Evolutionary conservation across 1,284 basidiomycete species (phyloP).

Genomic region (Sanguinoderma infundibulare): DNA sequence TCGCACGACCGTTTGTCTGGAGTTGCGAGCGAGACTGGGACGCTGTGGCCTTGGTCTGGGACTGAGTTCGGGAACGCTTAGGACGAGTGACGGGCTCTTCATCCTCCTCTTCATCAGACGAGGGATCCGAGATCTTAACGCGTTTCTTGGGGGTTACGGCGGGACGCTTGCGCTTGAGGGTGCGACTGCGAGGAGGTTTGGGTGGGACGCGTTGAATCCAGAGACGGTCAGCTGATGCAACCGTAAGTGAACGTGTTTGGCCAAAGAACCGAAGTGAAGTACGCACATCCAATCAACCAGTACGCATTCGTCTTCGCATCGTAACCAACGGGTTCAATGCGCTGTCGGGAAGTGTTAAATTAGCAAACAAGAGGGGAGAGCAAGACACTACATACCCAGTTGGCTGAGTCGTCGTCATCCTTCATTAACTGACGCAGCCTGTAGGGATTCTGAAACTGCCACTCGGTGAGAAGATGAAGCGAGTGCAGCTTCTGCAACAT

Average conservation of each 20-base stretch:
- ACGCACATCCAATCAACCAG: slow-evolving; percentile 83
- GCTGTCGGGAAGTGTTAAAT: slow-evolving; percentile 44
- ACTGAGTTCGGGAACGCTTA: slow-evolving; percentile 33
- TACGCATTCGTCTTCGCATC: slow-evolving; percentile 84
- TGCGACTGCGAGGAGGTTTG: slow-evolving; percentile 46
- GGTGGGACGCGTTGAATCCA: slow-evolving; percentile 83
- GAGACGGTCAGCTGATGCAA: slow-evolving; percentile 67
- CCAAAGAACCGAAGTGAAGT: neutral
- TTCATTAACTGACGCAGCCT: slow-evolving; percentile 74
- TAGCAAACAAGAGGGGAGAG: neutral
- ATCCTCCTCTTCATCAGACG: slow-evolving; percentile 24
- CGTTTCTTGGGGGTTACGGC: slow-evolving; percentile 24
- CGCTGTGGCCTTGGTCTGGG: neutral
- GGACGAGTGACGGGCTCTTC: slow-evolving; percentile 27
- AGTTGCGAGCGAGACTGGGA: neutral
- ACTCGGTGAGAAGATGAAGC: slow-evolving; percentile 73
- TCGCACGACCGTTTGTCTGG: slow-evolving; percentile 19
- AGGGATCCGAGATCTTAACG: slow-evolving; percentile 13
- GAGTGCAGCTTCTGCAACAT: slow-evolving; percentile 81
- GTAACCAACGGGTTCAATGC: slow-evolving; percentile 87
- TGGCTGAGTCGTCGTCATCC: slow-evolving; percentile 73
- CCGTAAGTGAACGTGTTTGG: neutral
- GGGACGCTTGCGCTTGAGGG: slow-evolving; percentile 60
- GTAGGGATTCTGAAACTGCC: slow-evolving; percentile 80
- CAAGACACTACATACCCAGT: slow-evolving; percentile 64